phyloP scores from a whole-genome alignment of 2,329 filamentous ascomycete species.

The Microsporum ferrugineum region DNA sequence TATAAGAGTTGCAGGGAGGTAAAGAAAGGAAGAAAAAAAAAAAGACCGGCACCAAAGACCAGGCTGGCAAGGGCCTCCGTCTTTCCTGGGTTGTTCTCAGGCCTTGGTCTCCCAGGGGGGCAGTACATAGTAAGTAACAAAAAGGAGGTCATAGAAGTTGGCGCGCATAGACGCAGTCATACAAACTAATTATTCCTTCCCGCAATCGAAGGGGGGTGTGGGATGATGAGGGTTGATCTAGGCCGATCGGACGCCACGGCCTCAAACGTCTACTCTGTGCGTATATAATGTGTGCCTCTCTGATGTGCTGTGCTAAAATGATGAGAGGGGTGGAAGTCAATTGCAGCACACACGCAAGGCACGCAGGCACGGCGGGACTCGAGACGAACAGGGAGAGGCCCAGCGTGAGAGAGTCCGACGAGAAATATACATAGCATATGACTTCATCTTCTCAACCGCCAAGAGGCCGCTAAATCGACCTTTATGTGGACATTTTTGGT shows the following conservation, averaged over 20 bases:
- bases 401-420: neutral
- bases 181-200: neutral
- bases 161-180: neutral
- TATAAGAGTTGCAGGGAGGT: neutral
- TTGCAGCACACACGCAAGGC: neutral
- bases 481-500: neutral
- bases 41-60: neutral
- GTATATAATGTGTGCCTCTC: neutral
- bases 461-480: neutral
- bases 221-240: neutral
- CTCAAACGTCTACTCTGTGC: too few species aligned
- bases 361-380: too few species aligned
- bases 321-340: neutral
- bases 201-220: neutral
- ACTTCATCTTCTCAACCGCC: neutral
- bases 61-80: neutral
- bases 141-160: neutral
- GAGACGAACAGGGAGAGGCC: neutral
- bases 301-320: neutral
- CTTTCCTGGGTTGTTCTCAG: neutral
- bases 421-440: neutral
- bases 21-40: neutral
- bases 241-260: neutral
- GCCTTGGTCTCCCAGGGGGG: neutral
- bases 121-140: neutral